A percentile compares a stretch with the other conserved stretches of the same genome.
These are phyloP conservation scores for Nitzschia inconspicua DNA, from an alignment of 108 stramenopile species.

Conservation along the genomic window DNA sequence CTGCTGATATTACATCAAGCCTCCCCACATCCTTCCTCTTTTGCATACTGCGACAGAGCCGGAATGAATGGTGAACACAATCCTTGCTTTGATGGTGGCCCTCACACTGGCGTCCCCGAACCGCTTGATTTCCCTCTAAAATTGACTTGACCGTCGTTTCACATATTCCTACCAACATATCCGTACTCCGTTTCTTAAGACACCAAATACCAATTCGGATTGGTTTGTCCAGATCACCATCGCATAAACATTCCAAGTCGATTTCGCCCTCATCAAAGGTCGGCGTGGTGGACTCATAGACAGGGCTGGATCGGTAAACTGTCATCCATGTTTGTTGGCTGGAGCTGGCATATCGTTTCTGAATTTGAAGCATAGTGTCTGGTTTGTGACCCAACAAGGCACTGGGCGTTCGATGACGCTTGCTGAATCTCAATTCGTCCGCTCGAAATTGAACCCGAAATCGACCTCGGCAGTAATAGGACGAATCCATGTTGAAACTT, in stretches of 20 bases:
- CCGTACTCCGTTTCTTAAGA: background rate
- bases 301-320: constrained; percentile 54
- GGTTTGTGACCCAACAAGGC: background rate
- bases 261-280: constrained; percentile 53
- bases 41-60: background rate
- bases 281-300: constrained; percentile 41
- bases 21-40: constrained; percentile 2
- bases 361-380: constrained; percentile 25
- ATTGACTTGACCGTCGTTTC: constrained; percentile 25
- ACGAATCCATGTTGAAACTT: background rate
- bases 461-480: background rate
- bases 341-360: constrained; percentile 10
- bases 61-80: no score
- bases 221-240: constrained; percentile 19
- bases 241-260: constrained; percentile 28
- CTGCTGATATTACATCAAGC: background rate
- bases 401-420: background rate
- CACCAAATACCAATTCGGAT: constrained; percentile 20
- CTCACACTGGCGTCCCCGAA: no score
- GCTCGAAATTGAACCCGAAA: constrained; percentile 34
- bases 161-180: constrained; percentile 9
- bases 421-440: background rate
- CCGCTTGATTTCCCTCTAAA: no score
- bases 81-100: no score
- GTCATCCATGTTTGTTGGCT: constrained; percentile 28